A percentile compares a stretch with the other conserved stretches of the same genome.
These are phyloP conservation scores for Hymenoscyphus occultus DNA, from an alignment of 2,329 filamentous ascomycete species.

Conservation along the genomic window DNA sequence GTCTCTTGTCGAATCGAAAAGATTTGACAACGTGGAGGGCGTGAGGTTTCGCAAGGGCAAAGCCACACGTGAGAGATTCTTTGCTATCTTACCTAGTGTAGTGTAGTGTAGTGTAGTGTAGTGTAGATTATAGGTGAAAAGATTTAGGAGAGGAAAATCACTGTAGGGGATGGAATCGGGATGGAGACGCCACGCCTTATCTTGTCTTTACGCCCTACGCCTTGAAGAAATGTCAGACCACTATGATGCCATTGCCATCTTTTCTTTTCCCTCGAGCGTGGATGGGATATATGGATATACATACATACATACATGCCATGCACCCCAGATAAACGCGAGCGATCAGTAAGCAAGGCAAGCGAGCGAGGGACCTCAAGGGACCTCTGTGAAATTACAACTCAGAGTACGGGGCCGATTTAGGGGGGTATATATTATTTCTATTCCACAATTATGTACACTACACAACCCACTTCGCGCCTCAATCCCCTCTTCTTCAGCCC, in stretches of 20 bases:
- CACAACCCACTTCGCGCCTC: not conserved
- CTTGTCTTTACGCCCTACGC: not conserved
- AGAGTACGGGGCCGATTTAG: not conserved
- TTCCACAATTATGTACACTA: not conserved
- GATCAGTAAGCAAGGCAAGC: not conserved
- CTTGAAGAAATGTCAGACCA: slow-evolving; percentile 8
- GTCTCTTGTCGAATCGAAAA: not conserved
- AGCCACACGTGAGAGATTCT: not conserved
- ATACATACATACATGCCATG: not conserved
- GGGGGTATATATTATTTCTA: not conserved
- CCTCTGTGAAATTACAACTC: too few relatives aligned
- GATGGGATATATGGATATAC: not conserved
- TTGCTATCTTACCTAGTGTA: too few relatives aligned
- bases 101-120: too few relatives aligned
- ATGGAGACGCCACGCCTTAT: too few relatives aligned
- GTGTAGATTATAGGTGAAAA: too few relatives aligned
- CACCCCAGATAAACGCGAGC: not conserved
- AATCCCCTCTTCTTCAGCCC: too few relatives aligned
- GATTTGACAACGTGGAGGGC: not conserved
- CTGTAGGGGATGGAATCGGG: too few relatives aligned
- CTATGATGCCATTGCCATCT: slow-evolving; percentile 6
- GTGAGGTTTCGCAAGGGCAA: not conserved
- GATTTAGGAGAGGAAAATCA: too few relatives aligned
- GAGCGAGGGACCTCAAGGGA: too few relatives aligned
- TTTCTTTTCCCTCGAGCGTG: not conserved